These are phyloP conservation scores for Paramecium pentaurelia DNA, from an alignment of 73 alveolate species.

Conservation along the genomic window DNA sequence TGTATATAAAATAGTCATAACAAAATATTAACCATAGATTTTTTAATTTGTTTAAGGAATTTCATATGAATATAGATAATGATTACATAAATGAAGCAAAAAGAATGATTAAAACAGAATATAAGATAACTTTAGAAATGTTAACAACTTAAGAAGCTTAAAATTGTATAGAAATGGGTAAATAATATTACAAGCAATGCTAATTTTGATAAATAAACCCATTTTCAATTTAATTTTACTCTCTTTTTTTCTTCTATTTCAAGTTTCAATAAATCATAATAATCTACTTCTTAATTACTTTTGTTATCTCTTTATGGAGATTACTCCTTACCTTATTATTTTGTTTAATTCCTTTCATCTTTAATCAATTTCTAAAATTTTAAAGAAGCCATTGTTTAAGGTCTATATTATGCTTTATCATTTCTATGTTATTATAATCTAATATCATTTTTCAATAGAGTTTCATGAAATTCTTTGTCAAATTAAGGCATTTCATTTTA, in stretches of 20 bases:
- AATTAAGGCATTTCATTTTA: conserved; percentile 74
- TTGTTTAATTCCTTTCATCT: not conserved
- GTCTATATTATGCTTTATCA: not conserved
- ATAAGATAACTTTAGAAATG: not conserved
- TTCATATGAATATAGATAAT: not conserved
- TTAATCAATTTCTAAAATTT: not conserved
- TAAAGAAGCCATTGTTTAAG: not conserved
- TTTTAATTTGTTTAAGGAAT: not conserved
- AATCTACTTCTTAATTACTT: not conserved
- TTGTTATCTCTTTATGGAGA: not conserved
- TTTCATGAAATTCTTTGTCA: conserved; percentile 92
- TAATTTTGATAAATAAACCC: not conserved
- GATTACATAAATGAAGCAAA: not conserved
- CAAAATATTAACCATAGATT: not conserved
- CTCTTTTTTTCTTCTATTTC: not conserved
- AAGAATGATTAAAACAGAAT: not conserved
- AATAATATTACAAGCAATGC: not conserved
- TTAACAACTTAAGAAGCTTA: not conserved
- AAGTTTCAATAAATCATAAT: not conserved
- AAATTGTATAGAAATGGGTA: conserved; percentile 32
- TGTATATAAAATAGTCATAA: not conserved
- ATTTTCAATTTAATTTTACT: not conserved
- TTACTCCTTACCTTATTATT: not conserved
- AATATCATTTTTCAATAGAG: conserved; percentile 81
- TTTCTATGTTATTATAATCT: conserved; percentile 64